Base-by-base conservation (phyloP, 2,329 filamentous ascomycete genomes). In the Fusarium solani-melongenae region DNA sequence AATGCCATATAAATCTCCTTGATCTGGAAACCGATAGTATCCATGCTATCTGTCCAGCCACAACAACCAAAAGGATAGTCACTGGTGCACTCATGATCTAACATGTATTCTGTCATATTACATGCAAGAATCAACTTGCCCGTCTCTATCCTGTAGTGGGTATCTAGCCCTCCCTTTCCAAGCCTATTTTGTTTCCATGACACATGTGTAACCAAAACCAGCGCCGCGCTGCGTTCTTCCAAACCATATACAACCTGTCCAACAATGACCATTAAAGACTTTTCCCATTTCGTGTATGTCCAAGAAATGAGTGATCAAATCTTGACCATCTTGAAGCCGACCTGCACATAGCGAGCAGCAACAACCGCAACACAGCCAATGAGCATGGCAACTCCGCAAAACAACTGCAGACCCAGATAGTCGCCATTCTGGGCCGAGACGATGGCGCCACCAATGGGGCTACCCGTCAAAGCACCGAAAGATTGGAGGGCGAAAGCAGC, bases 361-460 rank as follows among this genome's bases (percentile, higher is more conserved):
- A 80, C 6, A 34, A 85, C 77, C 17, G 80, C 59, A 4, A 76
- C 17, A 17, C 77, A 76, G 1, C 79, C 77, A 9, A 74, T 71
- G 39, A 82, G 24, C 82, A 85, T 84, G 36, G 87, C 82, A 17
- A 89, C 81, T 1, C 92, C 92, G 56, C 88, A 88, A 77, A 93
- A 94, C 3, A 93, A 83, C 82, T 93, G 90, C 70, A 93, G 75
- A 3, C 89, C 88, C 20, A 88, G 82, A 71, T 88, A 93, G 9
- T 80, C 80, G 4, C 90, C 91, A 49, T 86, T 69, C 73, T 88
- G 85, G 5, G 82, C 81, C 15, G 79, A 78, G 9, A 92, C 83
- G 29, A 93, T 84, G 12, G 89, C 90, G 8, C 92, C 92, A 2
- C 87, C 92, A 74, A 94, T 92, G 0, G 92, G 92, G 53, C 87